Percentiles rank a stretch among this genome's conserved stretches.
These are phyloP conservation scores for Diplosphaera chodatii DNA, from an alignment of 139 green algal species.

Conservation along the genomic window DNA sequence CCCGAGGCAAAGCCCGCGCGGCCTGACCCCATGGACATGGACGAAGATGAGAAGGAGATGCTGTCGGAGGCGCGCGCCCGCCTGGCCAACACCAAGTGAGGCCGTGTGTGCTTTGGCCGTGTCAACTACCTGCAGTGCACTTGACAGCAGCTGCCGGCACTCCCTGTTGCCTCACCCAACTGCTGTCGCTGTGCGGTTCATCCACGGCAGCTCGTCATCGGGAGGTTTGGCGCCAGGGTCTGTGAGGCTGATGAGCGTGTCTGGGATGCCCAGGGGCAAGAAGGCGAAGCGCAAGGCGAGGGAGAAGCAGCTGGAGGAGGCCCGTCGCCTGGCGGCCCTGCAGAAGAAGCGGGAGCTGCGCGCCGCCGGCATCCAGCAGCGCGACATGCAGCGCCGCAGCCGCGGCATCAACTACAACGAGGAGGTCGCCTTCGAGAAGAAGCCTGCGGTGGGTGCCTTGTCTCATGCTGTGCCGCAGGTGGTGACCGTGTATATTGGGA, in stretches of 20 bases:
- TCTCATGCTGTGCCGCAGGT: no score
- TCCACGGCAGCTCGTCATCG: no score
- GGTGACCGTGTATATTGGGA: no score
- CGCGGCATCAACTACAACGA: slow-evolving; percentile 75
- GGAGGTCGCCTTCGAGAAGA: slow-evolving; percentile 92
- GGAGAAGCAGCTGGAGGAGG: slow-evolving; percentile 97
- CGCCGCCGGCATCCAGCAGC: slow-evolving; percentile 63
- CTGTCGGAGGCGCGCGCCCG: slow-evolving; percentile 90
- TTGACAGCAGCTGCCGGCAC: no score
- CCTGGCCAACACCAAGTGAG: slow-evolving; percentile 90
- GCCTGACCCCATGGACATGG: slow-evolving; percentile 97
- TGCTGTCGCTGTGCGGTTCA: no score
- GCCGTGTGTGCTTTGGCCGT: no score
- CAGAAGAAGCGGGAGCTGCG: slow-evolving; percentile 95
- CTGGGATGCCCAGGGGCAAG: slow-evolving; percentile 96
- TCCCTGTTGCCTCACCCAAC: no score
- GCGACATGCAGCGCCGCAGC: slow-evolving; percentile 18
- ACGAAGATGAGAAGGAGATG: slow-evolving; percentile 99
- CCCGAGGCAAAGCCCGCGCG: slow-evolving; percentile 92
- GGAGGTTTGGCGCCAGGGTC: no score
- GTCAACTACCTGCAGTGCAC: no score
- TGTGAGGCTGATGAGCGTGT: no score
- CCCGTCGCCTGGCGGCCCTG: slow-evolving; percentile 83
- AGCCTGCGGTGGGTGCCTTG: slow-evolving; percentile 48
- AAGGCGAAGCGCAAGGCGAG: slow-evolving; percentile 98